Base-by-base conservation (phyloP, 441 rosid genomes). In the Populus trichocarpa region DNA sequence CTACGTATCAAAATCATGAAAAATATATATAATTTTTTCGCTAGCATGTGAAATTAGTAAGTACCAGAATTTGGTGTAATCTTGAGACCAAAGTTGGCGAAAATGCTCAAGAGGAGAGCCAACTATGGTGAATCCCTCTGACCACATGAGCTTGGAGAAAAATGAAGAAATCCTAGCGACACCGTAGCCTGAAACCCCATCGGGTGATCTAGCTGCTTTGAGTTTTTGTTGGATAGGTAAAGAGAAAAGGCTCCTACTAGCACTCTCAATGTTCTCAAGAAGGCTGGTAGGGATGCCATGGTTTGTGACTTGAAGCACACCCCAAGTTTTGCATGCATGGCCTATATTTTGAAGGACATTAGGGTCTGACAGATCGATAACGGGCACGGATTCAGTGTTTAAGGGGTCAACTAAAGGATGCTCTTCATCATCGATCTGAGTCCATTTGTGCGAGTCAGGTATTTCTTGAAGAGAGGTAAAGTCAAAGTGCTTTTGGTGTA, bases 41-140 rank as follows among this genome's bases (percentile, higher is more conserved):
- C 80, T 84, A 81, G 81, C 82, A 82, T 80, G 81, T 67, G 71
- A 81, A 75, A 68, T 67, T 67, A 70, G 23, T 12, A 59, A 59
- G 75, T 91, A 96, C 99, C 98, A 87, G 88, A 90, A 84, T 71
- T 80, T 35, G 74, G 63, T 67, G 86, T 86, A 80, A 81, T 87
- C 90, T 30, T 72, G 82, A 18, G 98, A 97, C 99, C 98, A 93
- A 68, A 95, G 94, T 83, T 81, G 89, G 69, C 87, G 89, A 59
- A 94, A 94, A 77, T 95, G 93, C 25, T 89, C 92, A 10, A 80
- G 75, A 1, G 97, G 96, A 25, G 98, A 89, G 59, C 94, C 98
- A 40, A 84, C 72, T 28, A 93, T 79, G 75, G 99, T 95, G 90
- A 95, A 95, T 5, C 99, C 98, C 81, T 95, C 97, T n/a, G 96